Evolutionary conservation across 208 protist species (phyloP), one percentile per base, ranked within the genome.

Genomic region (Wallacemonas sp.): DNA sequence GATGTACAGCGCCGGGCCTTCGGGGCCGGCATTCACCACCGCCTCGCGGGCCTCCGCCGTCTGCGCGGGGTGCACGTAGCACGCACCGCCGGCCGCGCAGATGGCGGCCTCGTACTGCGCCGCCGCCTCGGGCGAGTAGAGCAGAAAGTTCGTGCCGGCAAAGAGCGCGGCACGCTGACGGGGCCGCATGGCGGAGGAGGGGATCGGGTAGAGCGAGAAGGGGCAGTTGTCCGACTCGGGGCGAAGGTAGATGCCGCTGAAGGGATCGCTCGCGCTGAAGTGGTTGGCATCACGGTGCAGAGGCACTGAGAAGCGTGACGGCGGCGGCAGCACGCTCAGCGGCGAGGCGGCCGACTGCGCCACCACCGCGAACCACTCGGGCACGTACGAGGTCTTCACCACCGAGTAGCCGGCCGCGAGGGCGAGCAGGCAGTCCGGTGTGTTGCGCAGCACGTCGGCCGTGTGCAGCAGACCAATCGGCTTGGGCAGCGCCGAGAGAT

Each of bases 331-430:
- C 46, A 80, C 72, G 65, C 74, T 84, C 16, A 95, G 83, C 41
- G 86, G 79, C 2, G 70, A 66, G 2, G 82, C 52, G 25, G 87
- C 74, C 49, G 57, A 74, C 54, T 77, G 74, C n/a, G 89, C 80
- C 20, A 93, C 65, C 3, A 81, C 75, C 1, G 81, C 82, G 57
- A 91, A 92, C 87, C 84, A 93, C 80, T 93, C 85, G 31, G 90
- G 74, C 5, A 93, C 76, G 65, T 93, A 95, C 20, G 71, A 78
- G 10, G 84, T 78, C 46, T 81, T 74, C 39, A 93, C 87, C 5
- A 93, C 55, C 7, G 87, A 85, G 74, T 89, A 92, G 46, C 84
- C 87, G 38, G 64, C 72, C 52, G 84, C 81, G 23, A 95, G 68
- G 26, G 89, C 86, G 20, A 79, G 50, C 23, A 94, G 65, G 70